These are phyloP conservation scores for Pichia rugopelliculosa DNA, from an alignment of 805 yeast genomes.

Conservation along the genomic window DNA sequence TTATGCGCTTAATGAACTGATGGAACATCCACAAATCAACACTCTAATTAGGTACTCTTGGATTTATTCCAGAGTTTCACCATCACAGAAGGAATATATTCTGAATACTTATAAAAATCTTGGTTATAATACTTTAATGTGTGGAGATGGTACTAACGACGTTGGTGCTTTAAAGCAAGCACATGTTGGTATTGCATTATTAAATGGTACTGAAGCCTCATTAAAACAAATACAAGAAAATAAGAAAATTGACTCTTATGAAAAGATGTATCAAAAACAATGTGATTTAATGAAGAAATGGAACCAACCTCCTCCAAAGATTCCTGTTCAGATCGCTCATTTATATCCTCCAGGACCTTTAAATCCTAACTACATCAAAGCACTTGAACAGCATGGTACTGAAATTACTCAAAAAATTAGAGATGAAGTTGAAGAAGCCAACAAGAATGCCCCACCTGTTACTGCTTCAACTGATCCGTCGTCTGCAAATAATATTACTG, in stretches of 20 bases:
- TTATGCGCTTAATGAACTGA: slow-evolving; percentile 65
- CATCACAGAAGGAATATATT: slow-evolving; percentile 88
- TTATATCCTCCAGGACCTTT: slow-evolving; percentile 91
- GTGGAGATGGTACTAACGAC: slow-evolving; percentile 99
- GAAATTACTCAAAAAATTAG: slow-evolving; percentile 68
- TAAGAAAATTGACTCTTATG: slow-evolving; percentile 56
- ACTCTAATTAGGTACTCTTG: slow-evolving; percentile 81
- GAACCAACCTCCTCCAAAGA: slow-evolving; percentile 78
- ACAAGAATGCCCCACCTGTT: slow-evolving; percentile 19
- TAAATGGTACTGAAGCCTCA: slow-evolving; percentile 94
- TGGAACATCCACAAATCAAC: slow-evolving; percentile 60
- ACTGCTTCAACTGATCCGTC: slow-evolving; percentile 28
- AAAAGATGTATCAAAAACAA: slow-evolving; percentile 76
- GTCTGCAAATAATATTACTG: slow-evolving; percentile 37
- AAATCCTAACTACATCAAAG: slow-evolving; percentile 81
- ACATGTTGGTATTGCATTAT: slow-evolving; percentile 94
- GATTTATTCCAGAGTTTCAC: slow-evolving; percentile 98
- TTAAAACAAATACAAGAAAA: slow-evolving; percentile 82
- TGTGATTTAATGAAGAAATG: slow-evolving; percentile 69
- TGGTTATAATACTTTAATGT: slow-evolving; percentile 93
- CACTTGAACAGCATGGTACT: slow-evolving; percentile 79
- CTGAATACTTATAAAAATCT: slow-evolving; percentile 73
- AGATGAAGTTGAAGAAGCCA: slow-evolving; percentile 49
- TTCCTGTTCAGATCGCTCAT: slow-evolving; percentile 85
- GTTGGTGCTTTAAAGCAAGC: slow-evolving; percentile 99